Evolutionary conservation across 2,329 filamentous ascomycete genomes (phyloP).

Genomic region (Colletotrichum tropicicola): DNA sequence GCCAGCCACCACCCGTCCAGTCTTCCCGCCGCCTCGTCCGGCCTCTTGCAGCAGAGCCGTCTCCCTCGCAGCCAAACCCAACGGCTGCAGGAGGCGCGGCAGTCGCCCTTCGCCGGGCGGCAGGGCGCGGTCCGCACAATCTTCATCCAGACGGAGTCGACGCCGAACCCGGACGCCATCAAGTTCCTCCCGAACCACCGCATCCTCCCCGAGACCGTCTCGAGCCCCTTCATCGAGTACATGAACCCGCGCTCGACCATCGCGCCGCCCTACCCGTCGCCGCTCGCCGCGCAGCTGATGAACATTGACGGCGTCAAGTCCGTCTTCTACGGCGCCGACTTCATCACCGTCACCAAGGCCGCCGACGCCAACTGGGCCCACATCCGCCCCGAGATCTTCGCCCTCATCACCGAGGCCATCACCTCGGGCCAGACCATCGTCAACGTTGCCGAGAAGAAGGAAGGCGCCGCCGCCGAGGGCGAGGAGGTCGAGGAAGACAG

Average conservation of each 20-base stretch:
- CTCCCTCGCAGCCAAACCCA: constrained; percentile 6
- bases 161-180: constrained; percentile 93
- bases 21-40: constrained; percentile 26
- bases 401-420: constrained; percentile 91
- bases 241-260: constrained; percentile 88
- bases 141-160: constrained; percentile 97
- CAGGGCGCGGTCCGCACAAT: constrained; percentile 72
- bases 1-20: constrained; percentile 24
- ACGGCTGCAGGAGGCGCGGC: constrained; percentile 9
- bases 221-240: constrained; percentile 89
- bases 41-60: constrained; percentile 18
- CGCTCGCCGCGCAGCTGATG: constrained; percentile 88
- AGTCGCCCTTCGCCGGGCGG: constrained; percentile 34
- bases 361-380: constrained; percentile 91
- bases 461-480: constrained; percentile 48
- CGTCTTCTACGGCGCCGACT: constrained; percentile 93
- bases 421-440: constrained; percentile 86
- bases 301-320: constrained; percentile 94
- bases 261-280: constrained; percentile 87
- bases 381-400: constrained; percentile 94
- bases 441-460: constrained; percentile 70
- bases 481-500: constrained; percentile 71
- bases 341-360: constrained; percentile 96
- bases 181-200: constrained; percentile 95
- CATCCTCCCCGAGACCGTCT: constrained; percentile 79